phyloP scores from a whole-genome alignment of 352 stramenopile genomes.

The Pythium pyrilobum region DNA sequence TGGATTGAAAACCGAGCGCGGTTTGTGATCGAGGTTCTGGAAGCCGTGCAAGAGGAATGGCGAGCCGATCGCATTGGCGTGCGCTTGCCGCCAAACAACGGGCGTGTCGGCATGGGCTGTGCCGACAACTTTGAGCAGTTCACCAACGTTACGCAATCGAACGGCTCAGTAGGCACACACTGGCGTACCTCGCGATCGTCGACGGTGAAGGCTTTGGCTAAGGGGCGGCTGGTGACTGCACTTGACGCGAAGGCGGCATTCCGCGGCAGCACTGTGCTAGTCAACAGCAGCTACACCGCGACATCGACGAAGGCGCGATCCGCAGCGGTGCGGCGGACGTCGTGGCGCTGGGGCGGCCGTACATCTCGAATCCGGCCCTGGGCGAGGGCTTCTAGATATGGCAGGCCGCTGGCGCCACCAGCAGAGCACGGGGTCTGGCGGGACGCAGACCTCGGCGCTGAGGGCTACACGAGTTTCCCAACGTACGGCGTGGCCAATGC shows the following conservation, averaged over 20 bases:
- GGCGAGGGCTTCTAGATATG: conserved; percentile 23
- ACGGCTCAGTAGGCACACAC: conserved; percentile 26
- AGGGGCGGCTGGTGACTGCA: conserved; percentile 21
- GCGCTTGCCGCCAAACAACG: conserved; percentile 23
- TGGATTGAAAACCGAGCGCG: conserved; percentile 51
- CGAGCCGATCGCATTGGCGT: conserved; percentile 5
- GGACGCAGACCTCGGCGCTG: background rate
- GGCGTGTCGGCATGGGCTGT: conserved; percentile 31
- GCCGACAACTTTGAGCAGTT: conserved; percentile 37
- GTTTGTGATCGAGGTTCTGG: conserved; percentile 46
- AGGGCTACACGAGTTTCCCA: no score
- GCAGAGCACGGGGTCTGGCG: background rate
- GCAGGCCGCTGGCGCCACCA: conserved; percentile 25
- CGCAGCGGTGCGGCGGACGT: conserved; percentile 18
- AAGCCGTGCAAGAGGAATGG: conserved; percentile 15
- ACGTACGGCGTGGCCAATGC: no score
- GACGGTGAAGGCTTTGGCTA: conserved; percentile 33
- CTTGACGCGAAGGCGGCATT: conserved; percentile 27
- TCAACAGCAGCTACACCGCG: conserved; percentile 29
- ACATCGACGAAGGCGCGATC: conserved; percentile 20
- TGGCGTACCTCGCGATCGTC: conserved; percentile 38
- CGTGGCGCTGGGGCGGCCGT: conserved; percentile 28
- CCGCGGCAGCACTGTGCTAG: conserved; percentile 37
- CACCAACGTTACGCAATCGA: conserved; percentile 24
- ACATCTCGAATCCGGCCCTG: conserved; percentile 41